Evolutionary conservation across 2,329 filamentous ascomycete species (phyloP), one percentile per base, ranked within the genome.

Genomic region (Pyrenophora seminiperda): DNA sequence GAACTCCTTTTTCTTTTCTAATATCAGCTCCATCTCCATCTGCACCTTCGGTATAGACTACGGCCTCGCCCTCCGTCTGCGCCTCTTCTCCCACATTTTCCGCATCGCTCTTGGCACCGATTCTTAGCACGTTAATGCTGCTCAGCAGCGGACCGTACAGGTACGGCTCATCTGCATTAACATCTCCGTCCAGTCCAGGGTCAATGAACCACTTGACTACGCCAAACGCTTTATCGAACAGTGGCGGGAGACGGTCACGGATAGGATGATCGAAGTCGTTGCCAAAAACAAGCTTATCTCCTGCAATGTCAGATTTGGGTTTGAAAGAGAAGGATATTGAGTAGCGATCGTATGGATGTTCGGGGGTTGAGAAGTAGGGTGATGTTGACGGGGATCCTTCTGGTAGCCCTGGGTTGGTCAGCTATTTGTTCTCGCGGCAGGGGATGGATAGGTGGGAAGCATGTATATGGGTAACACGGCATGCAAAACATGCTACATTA

Each of bases 181-280:
- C 86, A 70, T 99, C 92, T 7, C 91, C 92, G 7, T 97, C 91
- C 0, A 99, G 76, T 0, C 91, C 90, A 0, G 93, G 93, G 68
- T 99, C 93, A 40, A 97, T 88, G 77, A 86, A 89, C 88, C 90
- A 95, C 62, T 89, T 90, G 20, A 96, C 90, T 34, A 96, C 87
- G 43, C 85, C 86, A 73, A 97, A 85, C 0, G 91, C 92, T 7
- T 90, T 87, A 67, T 84, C 85, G 73, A 96, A 96, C 0, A 93
- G 91, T 0, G 90, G 90, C 0, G 94, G 93, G 2, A 99, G 79
- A 13, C 86, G 83, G 68, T 96, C 88, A 22, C 91, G 84, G 62
- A 99, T 94, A 0, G 94, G 90, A 41, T 89, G 84, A 67, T 96
- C 92, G 70, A 97, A 97, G 77, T 97, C 91, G 72, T 97, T 97